Base-by-base conservation (phyloP, 139 green algal genomes). In the Volvox africanus region DNA sequence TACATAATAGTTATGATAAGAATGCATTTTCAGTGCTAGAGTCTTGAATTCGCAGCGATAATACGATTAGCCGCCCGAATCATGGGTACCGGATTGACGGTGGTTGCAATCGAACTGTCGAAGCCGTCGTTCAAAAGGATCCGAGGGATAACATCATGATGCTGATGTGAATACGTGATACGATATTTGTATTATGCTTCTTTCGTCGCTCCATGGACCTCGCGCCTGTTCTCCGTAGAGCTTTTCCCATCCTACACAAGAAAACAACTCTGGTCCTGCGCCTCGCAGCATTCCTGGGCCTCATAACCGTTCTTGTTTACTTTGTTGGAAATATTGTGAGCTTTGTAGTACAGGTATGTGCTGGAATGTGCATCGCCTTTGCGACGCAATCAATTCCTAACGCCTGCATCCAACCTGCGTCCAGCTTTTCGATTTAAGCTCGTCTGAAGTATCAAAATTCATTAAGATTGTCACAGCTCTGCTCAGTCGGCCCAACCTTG, bases 271-370 rank as follows among this genome's bases (percentile, higher is more conserved):
- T 55, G n/a, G 75, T 55, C 18, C 32, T 81, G 19, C 75, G 75
- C 5, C 75, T 81, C 50, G 75, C 75, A 55, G 75, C 75, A 2
- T 17, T 81, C 24, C 5, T 55, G 22, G 30, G 81, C 32, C 11
- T 87, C 50, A 32, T 14, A 18, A 37, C 81, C 9, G 26, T 87
- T 2, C 30, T 87, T 9, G 32, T 87, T 18, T 87, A 87, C 30
- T 19, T 76, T 30, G 81, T 61, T 14, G 61, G 61, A 18, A 87
- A 87, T 20, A 76, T 61, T 67, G n/a, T 87, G 2, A 50, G 36
- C n/a, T 87, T 87, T 65, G n/a, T 87, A 32, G 61, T 87, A 20
- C 81, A 87, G 81, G 81, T 87, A 37, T 79, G 71, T 20, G 71
- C 1, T 30, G 19, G 71, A 2, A 2, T 24, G 65, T 30, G 65